Percentiles rank a stretch among this genome's conserved stretches.
phyloP scores from a whole-genome alignment of 2,329 filamentous ascomycete genomes.

The Phyllosticta ampelicida region DNA sequence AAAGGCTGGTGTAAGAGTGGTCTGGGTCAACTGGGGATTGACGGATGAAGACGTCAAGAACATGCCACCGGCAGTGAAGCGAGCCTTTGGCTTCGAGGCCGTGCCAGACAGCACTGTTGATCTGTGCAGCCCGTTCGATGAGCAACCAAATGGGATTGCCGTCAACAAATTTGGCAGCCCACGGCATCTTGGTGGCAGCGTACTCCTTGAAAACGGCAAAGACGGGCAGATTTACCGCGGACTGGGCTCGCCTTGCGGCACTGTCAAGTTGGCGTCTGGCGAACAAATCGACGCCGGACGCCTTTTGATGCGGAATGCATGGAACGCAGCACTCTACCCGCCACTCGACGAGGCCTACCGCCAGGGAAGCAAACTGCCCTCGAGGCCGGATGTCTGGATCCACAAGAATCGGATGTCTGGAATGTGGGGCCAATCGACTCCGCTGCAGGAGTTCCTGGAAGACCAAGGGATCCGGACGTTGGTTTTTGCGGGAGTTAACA shows the following conservation, averaged over 20 bases:
- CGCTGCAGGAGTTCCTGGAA: slow-evolving; percentile 25
- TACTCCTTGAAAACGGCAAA: slow-evolving; percentile 12
- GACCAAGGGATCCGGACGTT: slow-evolving; percentile 29
- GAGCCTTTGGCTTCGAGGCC: slow-evolving; percentile 26
- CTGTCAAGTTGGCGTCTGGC: slow-evolving; percentile 15
- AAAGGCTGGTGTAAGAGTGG: slow-evolving; percentile 27
- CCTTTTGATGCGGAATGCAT: slow-evolving; percentile 28
- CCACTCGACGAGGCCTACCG: slow-evolving; percentile 25
- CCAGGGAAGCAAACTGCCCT: slow-evolving; percentile 13
- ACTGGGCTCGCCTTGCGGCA: slow-evolving; percentile 23
- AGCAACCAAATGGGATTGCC: slow-evolving; percentile 14
- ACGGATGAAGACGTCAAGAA: slow-evolving; percentile 24
- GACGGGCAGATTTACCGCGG: slow-evolving; percentile 19
- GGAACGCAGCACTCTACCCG: slow-evolving; percentile 32
- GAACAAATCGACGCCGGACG: slow-evolving; percentile 22
- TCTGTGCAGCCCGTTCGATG: background rate
- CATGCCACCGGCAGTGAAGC: slow-evolving; percentile 29
- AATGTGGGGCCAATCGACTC: slow-evolving; percentile 27
- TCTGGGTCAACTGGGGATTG: slow-evolving; percentile 35
- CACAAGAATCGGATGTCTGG: slow-evolving; percentile 34
- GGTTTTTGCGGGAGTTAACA: slow-evolving; percentile 33
- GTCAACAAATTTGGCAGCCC: slow-evolving; percentile 23
- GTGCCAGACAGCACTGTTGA: slow-evolving; percentile 13
- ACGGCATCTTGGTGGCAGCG: slow-evolving; percentile 12
- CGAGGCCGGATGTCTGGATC: slow-evolving; percentile 20